These are phyloP conservation scores for Neofusicoccum umdonicola DNA, from an alignment of 2,329 filamentous ascomycete genomes.

Conservation along the genomic window DNA sequence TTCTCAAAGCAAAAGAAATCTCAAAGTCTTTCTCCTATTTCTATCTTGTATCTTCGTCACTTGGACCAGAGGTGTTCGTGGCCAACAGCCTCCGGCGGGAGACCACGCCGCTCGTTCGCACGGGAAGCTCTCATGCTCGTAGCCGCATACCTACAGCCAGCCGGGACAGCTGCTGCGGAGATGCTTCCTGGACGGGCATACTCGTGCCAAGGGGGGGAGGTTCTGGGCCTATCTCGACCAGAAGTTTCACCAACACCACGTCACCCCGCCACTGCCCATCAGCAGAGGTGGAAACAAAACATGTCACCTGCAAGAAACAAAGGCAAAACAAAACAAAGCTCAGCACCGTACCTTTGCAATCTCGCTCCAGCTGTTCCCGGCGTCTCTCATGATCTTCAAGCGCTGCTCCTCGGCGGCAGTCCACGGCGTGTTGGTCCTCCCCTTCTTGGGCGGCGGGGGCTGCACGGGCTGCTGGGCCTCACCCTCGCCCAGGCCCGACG, in stretches of 20 bases:
- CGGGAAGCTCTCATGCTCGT: background rate
- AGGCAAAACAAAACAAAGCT: background rate
- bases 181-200: background rate
- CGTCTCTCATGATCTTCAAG: slow-evolving; percentile 90
- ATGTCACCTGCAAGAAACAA: background rate
- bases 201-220: background rate
- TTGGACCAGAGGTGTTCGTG: too few relatives aligned
- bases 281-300: background rate
- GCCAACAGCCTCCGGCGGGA: background rate
- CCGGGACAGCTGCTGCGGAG: background rate
- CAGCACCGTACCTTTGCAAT: slow-evolving; percentile 76
- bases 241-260: background rate
- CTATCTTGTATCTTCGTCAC: background rate
- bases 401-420: slow-evolving; percentile 90
- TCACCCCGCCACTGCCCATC: background rate
- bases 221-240: background rate
- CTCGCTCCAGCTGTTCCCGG: slow-evolving; percentile 92
- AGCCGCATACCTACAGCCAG: background rate
- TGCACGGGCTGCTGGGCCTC: slow-evolving; percentile 13
- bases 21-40: background rate
- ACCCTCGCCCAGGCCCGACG: background rate
- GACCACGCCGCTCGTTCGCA: background rate
- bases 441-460: slow-evolving; percentile 69
- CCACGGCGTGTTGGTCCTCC: slow-evolving; percentile 98
- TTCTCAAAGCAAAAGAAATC: background rate